Conservation (phyloP, 345 rosid genomes). For the Xanthoceras sorbifolium region DNA sequence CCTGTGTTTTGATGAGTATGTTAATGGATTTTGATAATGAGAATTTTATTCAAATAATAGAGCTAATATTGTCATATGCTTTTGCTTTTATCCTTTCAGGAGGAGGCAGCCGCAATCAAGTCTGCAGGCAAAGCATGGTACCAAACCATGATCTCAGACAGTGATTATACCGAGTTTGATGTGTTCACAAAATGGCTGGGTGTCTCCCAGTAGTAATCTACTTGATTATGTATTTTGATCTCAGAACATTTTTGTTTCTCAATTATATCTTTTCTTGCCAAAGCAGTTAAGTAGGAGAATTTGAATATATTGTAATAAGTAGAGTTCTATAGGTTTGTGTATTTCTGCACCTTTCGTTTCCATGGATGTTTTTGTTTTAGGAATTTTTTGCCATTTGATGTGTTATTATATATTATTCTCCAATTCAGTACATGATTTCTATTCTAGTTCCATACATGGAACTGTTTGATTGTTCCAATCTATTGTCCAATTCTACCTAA, state of each 20-base stretch:
- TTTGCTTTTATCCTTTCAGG: constrained; percentile 41
- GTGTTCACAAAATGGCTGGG: constrained; percentile 87
- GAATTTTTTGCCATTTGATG: no score
- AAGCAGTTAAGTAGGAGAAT: constrained; percentile 14
- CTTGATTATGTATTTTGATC: no score
- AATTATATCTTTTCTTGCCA: background rate
- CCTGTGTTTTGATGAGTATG: background rate
- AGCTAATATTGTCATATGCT: background rate
- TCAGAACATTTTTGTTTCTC: no score
- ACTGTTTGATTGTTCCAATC: no score
- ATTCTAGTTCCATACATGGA: no score
- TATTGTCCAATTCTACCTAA: no score
- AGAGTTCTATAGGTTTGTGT: background rate
- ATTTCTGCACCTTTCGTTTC: background rate
- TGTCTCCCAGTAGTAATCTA: constrained; percentile 56
- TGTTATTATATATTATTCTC: no score
- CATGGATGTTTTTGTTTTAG: background rate
- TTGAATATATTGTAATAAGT: constrained; percentile 13
- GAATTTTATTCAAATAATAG: no score
- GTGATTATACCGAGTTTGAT: constrained; percentile 84
- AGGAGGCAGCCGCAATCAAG: constrained; percentile 71
- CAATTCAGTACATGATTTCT: no score
- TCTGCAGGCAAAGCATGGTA: constrained; percentile 96
- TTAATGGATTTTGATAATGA: background rate
- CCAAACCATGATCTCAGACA: constrained; percentile 86